These are phyloP conservation scores for Mycena sanguinolenta DNA, from an alignment of 768 basidiomycete species.

Conservation along the genomic window DNA sequence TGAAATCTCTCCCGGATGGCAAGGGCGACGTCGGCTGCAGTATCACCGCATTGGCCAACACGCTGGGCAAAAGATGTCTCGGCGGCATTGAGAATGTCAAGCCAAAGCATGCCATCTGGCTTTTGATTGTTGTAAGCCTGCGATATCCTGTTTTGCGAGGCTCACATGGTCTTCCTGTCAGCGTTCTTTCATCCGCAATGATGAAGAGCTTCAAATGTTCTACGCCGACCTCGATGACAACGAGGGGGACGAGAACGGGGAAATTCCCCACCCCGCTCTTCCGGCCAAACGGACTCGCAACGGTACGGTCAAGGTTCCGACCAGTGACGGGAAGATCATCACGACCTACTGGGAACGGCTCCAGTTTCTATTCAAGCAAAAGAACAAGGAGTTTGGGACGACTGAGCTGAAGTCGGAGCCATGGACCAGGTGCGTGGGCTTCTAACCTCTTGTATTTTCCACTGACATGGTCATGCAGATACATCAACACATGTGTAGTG, in stretches of 20 bases:
- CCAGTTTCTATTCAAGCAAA: not conserved
- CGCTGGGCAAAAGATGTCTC: too few relatives aligned
- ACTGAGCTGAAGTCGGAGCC: not conserved
- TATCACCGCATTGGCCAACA: too few relatives aligned
- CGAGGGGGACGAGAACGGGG: not conserved
- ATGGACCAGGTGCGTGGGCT: not conserved
- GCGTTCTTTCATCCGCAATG: not conserved
- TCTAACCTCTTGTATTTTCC: not conserved
- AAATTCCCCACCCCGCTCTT: not conserved
- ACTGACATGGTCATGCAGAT: not conserved
- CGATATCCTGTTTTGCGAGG: not conserved
- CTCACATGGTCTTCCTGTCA: not conserved
- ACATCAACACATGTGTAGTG: not conserved
- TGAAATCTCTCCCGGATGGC: too few relatives aligned
- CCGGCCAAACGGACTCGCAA: not conserved
- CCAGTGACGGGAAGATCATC: not conserved
- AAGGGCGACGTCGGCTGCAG: too few relatives aligned
- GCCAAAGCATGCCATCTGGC: conserved; percentile 16
- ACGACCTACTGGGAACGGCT: not conserved
- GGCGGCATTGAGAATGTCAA: conserved; percentile 11
- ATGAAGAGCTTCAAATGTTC: not conserved
- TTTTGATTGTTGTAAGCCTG: not conserved
- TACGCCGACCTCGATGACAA: not conserved
- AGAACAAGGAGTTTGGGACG: not conserved
- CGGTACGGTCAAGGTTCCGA: not conserved